Conservation (phyloP, 345 rosid genomes). For the Syzygium aromaticum region DNA sequence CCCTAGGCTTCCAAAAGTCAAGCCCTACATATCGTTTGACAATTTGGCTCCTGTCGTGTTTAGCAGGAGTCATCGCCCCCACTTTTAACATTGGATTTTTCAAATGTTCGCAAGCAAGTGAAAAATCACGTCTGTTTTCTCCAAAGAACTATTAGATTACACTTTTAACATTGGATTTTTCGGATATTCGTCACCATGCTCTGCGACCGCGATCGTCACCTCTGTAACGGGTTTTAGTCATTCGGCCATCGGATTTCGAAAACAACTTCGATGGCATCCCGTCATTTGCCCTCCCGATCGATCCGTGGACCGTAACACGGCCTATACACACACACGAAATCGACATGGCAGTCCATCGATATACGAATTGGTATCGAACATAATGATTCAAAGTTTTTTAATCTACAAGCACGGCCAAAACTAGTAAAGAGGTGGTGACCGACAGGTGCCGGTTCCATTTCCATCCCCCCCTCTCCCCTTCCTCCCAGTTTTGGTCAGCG, state of each 20-base stretch:
- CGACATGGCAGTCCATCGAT: fast-evolving
- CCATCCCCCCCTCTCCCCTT: not conserved
- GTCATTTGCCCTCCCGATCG: fast-evolving
- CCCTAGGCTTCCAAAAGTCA: not conserved
- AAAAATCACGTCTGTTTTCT: not conserved
- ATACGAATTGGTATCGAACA: not conserved
- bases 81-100: not conserved
- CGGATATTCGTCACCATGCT: too few species aligned
- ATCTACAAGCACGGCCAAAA: not conserved
- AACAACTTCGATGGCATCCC: too few species aligned
- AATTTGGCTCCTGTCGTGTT: not conserved
- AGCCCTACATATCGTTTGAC: not conserved
- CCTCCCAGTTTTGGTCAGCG: not conserved
- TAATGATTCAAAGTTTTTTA: not conserved
- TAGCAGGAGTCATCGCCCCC: not conserved
- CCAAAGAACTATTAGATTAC: not conserved
- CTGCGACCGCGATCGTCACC: fast-evolving
- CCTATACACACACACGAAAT: too few species aligned
- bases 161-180: not conserved
- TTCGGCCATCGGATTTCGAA: fast-evolving
- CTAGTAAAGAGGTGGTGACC: not conserved
- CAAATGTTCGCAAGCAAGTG: not conserved
- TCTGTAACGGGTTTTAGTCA: fast-evolving
- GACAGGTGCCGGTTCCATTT: not conserved
- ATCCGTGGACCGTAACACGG: fast-evolving